phyloP scores from a whole-genome alignment of 768 basidiomycete genomes.

The Lanmaoa pseudosensibilis region DNA sequence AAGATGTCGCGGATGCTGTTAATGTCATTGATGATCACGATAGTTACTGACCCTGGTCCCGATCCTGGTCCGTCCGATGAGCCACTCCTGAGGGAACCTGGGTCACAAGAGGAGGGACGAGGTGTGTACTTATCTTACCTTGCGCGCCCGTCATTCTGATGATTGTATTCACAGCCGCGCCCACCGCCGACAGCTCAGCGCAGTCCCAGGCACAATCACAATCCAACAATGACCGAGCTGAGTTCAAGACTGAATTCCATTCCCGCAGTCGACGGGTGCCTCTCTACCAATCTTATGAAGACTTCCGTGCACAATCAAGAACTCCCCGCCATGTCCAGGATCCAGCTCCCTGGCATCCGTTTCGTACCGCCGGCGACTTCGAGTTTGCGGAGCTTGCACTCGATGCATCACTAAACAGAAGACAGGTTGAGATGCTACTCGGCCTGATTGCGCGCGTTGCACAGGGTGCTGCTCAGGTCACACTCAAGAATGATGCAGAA shows the following conservation, averaged over 20 bases:
- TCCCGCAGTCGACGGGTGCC: neutral
- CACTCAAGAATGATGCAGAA: conserved; percentile 19
- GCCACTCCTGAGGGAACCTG: neutral
- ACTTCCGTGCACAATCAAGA: neutral
- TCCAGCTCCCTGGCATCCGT: conserved; percentile 32
- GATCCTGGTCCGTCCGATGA: neutral
- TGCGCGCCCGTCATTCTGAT: neutral
- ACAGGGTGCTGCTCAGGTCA: conserved; percentile 9
- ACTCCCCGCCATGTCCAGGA: neutral
- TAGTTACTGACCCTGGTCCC: neutral
- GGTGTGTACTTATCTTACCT: neutral
- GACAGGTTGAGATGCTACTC: conserved; percentile 20
- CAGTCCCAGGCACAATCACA: neutral
- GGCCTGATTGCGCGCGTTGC: conserved; percentile 13
- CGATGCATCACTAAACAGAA: conserved; percentile 18
- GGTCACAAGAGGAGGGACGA: neutral
- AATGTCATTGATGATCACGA: neutral
- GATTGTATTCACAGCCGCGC: neutral
- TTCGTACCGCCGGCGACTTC: conserved; percentile 29
- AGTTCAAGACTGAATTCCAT: neutral
- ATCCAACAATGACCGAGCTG: neutral
- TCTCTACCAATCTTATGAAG: neutral
- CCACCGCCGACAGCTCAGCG: neutral
- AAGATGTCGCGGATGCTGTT: too few species aligned
- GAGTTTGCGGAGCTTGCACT: conserved; percentile 30